These are phyloP conservation scores for Dendrobium officinale DNA, from an alignment of 106 monocot species.

Conservation along the genomic window DNA sequence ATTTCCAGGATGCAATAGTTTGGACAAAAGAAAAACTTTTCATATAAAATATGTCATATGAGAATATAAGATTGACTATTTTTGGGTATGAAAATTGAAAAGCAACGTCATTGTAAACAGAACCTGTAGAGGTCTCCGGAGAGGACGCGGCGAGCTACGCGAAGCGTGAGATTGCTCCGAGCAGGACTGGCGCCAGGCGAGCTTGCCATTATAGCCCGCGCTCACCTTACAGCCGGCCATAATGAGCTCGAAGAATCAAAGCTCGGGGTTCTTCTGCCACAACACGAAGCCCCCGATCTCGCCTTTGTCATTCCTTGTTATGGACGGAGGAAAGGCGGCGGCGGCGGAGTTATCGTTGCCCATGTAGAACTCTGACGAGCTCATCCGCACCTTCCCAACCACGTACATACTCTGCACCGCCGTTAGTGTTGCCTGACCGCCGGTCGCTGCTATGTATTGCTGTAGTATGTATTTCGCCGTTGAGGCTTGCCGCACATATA, in stretches of 20 bases:
- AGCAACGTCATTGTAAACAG: no score
- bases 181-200: constrained; percentile 55
- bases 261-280: constrained; percentile 59
- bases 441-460: constrained; percentile 65
- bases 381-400: constrained; percentile 59
- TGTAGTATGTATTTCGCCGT: constrained; percentile 71
- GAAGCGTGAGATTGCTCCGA: constrained; percentile 50
- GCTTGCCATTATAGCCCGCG: constrained; percentile 58
- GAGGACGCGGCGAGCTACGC: constrained; percentile 44
- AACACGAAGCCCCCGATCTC: constrained; percentile 73
- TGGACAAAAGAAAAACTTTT: no score
- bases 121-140: constrained; percentile 53
- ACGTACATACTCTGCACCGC: constrained; percentile 57
- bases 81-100: background rate
- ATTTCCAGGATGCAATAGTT: no score
- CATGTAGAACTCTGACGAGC: constrained; percentile 53
- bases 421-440: constrained; percentile 52
- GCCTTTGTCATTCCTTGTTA: constrained; percentile 16
- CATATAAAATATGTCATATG: no score
- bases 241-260: constrained; percentile 72
- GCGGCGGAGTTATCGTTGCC: constrained; percentile 21
- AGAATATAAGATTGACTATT: background rate
- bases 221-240: constrained; percentile 63
- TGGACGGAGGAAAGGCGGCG: background rate
- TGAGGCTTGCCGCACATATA: constrained; percentile 36